Base-by-base conservation (phyloP, 345 rosid genomes). In the Linum usitatissimum region DNA sequence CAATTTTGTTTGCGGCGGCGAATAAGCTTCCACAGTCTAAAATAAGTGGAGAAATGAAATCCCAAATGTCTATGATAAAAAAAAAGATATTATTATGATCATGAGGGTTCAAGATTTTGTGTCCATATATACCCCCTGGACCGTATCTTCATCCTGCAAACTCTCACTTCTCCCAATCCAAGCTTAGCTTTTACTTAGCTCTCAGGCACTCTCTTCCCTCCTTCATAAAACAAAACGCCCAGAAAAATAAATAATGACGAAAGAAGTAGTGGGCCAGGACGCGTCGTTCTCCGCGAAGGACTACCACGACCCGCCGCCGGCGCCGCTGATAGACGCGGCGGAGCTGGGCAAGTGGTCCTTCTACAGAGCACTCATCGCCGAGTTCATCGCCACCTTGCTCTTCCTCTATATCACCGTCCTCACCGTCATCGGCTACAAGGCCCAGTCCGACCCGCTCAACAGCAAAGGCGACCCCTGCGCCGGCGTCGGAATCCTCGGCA, bases 351-450 rank as follows among this genome's bases (percentile, higher is more conserved):
- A 81, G 65, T 90, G 97, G 95, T 90, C 95, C 0, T 84, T 87
- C 69, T 87, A 90, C 75, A 78, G 97, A 31, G 97, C 93, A 14
- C 57, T 90, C 65, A 90, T 90, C 19, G 90, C 88, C 15, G 90
- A 87, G 82, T 90, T 90, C 75, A 71, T 82, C 18, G 97, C 97
- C 12, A 90, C 97, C 14, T 60, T 90, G 53, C 90, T 87, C 68
- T 85, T 90, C 72, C 87, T 90, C 42, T 83, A 87, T 72, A 51
- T 87, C 71, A 75, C 84, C 18, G 82, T 87, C 61, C 75, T 84
- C 69, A 84, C 95, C 14, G 95, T 87, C 53, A 85, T 90, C 18
- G 97, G 97, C 18, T 72, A 79, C 85, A 82, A 77, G 28, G 71
- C 73, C 77, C 84, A 87, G 74, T 55, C 38, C 17, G 95, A 68